Conservation (phyloP, 1,139 yeast genomes). For the Magnusiomyces sp. region DNA sequence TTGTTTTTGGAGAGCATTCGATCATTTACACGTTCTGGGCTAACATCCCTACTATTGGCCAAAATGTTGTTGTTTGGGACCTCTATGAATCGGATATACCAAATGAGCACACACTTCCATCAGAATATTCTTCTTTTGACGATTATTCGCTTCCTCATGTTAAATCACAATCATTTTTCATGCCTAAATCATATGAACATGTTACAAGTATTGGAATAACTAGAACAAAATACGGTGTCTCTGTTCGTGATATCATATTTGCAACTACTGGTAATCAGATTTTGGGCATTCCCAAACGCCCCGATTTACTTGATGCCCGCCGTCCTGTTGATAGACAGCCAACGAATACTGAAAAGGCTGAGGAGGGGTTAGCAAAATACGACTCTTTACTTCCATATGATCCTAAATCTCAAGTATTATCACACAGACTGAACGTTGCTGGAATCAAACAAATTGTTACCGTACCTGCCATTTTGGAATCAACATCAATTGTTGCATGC, state of each 20-base stretch:
- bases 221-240: conserved; percentile 62
- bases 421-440: conserved; percentile 35
- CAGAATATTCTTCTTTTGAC: conserved; percentile 34
- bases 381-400: conserved; percentile 44
- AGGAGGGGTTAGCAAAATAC: conserved; percentile 59
- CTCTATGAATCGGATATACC: conserved; percentile 57
- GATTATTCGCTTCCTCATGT: conserved; percentile 38
- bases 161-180: conserved; percentile 47
- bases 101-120: conserved; percentile 33
- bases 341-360: conserved; percentile 41
- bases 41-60: conserved; percentile 42
- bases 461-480: conserved; percentile 66
- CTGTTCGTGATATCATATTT: conserved; percentile 58
- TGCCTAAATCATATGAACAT: conserved; percentile 32
- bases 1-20: conserved; percentile 80
- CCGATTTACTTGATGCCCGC: conserved; percentile 28
- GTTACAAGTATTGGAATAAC: conserved; percentile 49
- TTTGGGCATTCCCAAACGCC: conserved; percentile 56
- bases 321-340: conserved; percentile 44
- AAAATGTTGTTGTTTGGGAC: conserved; percentile 65
- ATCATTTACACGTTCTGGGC: conserved; percentile 60
- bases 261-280: conserved; percentile 54
- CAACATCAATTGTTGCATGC: conserved; percentile 66
- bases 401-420: conserved; percentile 33
- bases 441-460: conserved; percentile 35